Conservation (phyloP, 2,329 filamentous ascomycete species). For the Colletotrichum plurivorum region DNA sequence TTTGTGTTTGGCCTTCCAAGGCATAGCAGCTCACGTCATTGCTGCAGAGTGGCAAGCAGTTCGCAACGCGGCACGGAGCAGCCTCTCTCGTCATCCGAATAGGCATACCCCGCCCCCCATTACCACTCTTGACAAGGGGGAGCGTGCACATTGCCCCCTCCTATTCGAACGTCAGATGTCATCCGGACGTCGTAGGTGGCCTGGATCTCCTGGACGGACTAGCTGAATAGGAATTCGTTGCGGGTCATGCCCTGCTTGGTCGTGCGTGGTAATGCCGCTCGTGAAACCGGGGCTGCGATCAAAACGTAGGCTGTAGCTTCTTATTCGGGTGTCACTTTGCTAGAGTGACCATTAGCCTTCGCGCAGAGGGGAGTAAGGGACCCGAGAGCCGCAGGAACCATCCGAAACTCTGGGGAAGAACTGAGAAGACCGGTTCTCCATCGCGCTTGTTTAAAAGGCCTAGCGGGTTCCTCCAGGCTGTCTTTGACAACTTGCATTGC, state of each 20-base stretch:
- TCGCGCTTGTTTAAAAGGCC: too few relatives aligned
- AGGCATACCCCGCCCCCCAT: neutral
- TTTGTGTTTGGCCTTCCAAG: neutral
- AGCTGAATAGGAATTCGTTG: constrained; percentile 11
- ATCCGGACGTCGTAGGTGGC: constrained; percentile 14
- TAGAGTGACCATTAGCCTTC: neutral
- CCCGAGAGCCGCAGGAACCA: neutral
- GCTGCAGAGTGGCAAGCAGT: neutral
- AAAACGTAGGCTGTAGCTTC: neutral
- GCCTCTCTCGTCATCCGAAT: neutral
- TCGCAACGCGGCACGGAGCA: neutral
- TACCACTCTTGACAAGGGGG: neutral
- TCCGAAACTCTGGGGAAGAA: neutral
- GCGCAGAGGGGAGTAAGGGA: too few relatives aligned
- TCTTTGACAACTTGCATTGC: too few relatives aligned
- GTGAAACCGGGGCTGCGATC: neutral
- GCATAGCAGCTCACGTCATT: constrained; percentile 11
- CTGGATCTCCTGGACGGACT: constrained; percentile 11
- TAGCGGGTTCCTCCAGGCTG: too few relatives aligned
- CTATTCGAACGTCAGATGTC: constrained; percentile 3
- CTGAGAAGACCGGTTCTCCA: neutral
- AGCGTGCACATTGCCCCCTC: constrained; percentile 1
- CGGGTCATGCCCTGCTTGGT: neutral
- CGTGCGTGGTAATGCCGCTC: neutral
- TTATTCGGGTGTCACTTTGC: neutral